Base-by-base conservation (phyloP, 768 basidiomycete species). In the Myochromella boudieri region DNA sequence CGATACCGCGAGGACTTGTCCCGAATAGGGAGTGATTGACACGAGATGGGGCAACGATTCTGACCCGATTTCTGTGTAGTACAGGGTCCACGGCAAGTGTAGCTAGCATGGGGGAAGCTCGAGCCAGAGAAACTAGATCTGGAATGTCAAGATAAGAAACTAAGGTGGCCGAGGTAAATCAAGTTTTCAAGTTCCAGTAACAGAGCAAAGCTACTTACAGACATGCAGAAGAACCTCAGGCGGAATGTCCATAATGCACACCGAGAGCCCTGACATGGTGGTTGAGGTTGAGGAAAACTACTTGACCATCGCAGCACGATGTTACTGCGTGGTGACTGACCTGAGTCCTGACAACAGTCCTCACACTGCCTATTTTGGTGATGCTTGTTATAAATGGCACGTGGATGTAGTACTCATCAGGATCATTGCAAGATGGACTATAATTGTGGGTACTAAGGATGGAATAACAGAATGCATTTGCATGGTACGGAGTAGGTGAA, bases 91-190 rank as follows among this genome's bases (percentile, higher is more conserved):
- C 61, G 9, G 83, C 76, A 42, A 87, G 68, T 6, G 57, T 59
- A 6, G 73, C 71, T 6, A 88, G 68, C 18, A 61, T 49, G 21
- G 72, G 78, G 42, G 68, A 75, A 21, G 75, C 68, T 44, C 68
- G 74, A 6, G 77, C 72, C 31, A 87, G 60, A 1, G 70, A 57
- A 37, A 75, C 76, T 37, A 88, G 75, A 59, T 90, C 87, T 0
- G 87, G 87, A 5, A 88, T 63, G 63, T 89, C 87, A 44, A 90
- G 71, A 61, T 78, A 89, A 0, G 82, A 81, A 36, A 85, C 86
- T 87, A 46, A 2, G 20, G 17, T 37, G 33, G n/a, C n/a, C n/a
- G n/a, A n/a, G 37, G 36, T 17, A 40, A 15, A 15, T 26, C 24
- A 17, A 44, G 22, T 18, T 36, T 25, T 46, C 20, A 15, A 3